Evolutionary conservation across 306 rosid species (phyloP).

Genomic region (Vicia sativa): DNA sequence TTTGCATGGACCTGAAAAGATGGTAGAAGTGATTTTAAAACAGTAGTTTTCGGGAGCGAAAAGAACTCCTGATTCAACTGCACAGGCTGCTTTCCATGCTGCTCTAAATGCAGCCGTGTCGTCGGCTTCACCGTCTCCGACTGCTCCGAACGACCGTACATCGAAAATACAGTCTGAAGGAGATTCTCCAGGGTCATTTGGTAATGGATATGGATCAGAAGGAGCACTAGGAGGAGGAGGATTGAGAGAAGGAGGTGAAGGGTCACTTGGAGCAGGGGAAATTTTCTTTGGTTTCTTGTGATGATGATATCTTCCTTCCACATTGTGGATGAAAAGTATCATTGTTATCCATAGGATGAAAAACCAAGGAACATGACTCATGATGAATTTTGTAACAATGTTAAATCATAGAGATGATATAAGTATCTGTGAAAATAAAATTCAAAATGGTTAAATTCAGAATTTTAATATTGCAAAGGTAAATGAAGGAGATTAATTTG

Average conservation of each 20-base stretch:
- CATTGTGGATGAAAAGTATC: slow-evolving; percentile 45
- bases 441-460: slow-evolving; percentile 26
- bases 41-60: slow-evolving; percentile 60
- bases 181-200: slow-evolving; percentile 53
- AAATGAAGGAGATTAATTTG: slow-evolving; percentile 13
- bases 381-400: slow-evolving; percentile 35
- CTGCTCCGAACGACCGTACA: slow-evolving; percentile 77
- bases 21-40: slow-evolving; percentile 84
- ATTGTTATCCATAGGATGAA: slow-evolving; percentile 39
- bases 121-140: slow-evolving; percentile 85
- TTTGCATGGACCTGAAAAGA: slow-evolving; percentile 91
- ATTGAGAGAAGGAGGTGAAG: slow-evolving; percentile 45
- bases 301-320: slow-evolving; percentile 76
- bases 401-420: slow-evolving; percentile 27
- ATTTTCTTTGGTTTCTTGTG: slow-evolving; percentile 55
- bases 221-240: slow-evolving; percentile 63
- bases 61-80: slow-evolving; percentile 70
- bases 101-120: slow-evolving; percentile 74
- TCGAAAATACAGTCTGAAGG: slow-evolving; percentile 58
- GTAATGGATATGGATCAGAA: slow-evolving; percentile 79
- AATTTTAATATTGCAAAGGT: slow-evolving; percentile 4
- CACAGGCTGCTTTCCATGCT: slow-evolving; percentile 98
- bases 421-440: slow-evolving; percentile 32
- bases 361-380: slow-evolving; percentile 47
- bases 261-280: slow-evolving; percentile 38